Base-by-base conservation (phyloP, 2,329 filamentous ascomycete genomes). In the Cladophialophora exuberans region DNA sequence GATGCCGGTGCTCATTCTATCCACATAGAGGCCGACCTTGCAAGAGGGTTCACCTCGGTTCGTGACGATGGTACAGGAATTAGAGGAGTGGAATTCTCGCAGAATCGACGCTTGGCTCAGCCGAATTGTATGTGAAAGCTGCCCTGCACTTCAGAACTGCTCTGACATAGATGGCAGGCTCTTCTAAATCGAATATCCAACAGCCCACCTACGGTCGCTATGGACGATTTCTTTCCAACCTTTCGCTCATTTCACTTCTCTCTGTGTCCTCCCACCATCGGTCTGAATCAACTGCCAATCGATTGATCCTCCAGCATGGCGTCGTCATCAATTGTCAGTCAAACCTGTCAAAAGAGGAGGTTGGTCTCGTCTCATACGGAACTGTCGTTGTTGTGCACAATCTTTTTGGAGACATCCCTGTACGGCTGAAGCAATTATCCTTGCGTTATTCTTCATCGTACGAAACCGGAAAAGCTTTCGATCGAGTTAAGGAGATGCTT, bases 11-110 rank as follows among this genome's bases (percentile, higher is more conserved):
- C 92, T 13, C 80, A 77, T 28, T 87, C 80, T 52, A 73, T 97
- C 59, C 82, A 82, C 49, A 76, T 96, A 51, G 81, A 79, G 1
- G 76, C 96, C 18, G 88, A 97, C 72, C 90, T 90, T 67, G 70
- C 73, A 49, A 84, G 86, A 20, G 93, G 91, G 4, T 84, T 82
- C 62, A 96, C 92, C 70, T 78, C 80, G 0, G 81, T 97, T 4
- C 88, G 96, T 66, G 94, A 99, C 68, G 82, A 97, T 72, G 94
- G 94, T 1, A 53, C 76, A 13, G 94, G 94, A 0, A 95, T 99
- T 41, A 69, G 76, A 1, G 83, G 88, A 1, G 66, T 70, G 1
- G 92, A 97, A 62, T 97, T 97, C 64, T 42, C 42, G 3, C 41
- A 59, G 30, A 45, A 44, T 44, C 57, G 60, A 11, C 39, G 55